These are phyloP conservation scores for Inga leiocalycina DNA, from an alignment of 306 rosid species.

Conservation along the genomic window DNA sequence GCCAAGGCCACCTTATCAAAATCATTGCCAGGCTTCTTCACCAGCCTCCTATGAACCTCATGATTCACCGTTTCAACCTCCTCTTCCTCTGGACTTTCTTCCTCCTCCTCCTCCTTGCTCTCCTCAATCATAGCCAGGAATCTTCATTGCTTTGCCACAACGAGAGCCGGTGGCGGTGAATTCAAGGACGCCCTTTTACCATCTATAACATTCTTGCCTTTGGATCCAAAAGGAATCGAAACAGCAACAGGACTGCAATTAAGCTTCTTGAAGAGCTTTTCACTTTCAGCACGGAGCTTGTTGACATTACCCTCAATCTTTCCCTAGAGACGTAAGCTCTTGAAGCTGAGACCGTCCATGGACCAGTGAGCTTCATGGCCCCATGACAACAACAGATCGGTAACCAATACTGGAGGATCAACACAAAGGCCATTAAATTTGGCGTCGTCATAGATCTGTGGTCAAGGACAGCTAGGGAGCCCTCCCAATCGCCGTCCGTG, in stretches of 20 bases:
- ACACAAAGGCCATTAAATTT: constrained; percentile 65
- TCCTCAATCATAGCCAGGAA: constrained; percentile 43
- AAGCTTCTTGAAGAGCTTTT: constrained; percentile 34
- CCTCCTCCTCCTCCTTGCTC: constrained; percentile 31
- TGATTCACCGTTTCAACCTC: background rate
- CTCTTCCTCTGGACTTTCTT: background rate
- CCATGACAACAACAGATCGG: constrained; percentile 67
- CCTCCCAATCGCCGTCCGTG: no score
- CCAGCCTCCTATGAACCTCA: constrained; percentile 49
- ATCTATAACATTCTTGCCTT: background rate
- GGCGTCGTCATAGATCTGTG: constrained; percentile 71
- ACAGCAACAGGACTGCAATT: background rate
- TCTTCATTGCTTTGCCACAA: constrained; percentile 50
- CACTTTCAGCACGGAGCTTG: constrained; percentile 63
- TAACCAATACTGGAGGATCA: constrained; percentile 63
- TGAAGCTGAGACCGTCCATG: constrained; percentile 85
- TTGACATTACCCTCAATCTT: constrained; percentile 74
- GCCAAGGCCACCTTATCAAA: constrained; percentile 75
- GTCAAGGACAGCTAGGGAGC: constrained; percentile 75
- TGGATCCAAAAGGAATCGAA: background rate
- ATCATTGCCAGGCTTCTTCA: constrained; percentile 80
- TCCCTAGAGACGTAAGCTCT: constrained; percentile 78
- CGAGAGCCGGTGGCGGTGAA: constrained; percentile 78
- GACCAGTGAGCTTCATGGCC: constrained; percentile 96
- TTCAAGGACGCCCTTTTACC: background rate